Percentiles rank a stretch among this genome's conserved stretches.
These are phyloP conservation scores for Ceriops tagal DNA, from an alignment of 345 rosid genomes.

Conservation along the genomic window DNA sequence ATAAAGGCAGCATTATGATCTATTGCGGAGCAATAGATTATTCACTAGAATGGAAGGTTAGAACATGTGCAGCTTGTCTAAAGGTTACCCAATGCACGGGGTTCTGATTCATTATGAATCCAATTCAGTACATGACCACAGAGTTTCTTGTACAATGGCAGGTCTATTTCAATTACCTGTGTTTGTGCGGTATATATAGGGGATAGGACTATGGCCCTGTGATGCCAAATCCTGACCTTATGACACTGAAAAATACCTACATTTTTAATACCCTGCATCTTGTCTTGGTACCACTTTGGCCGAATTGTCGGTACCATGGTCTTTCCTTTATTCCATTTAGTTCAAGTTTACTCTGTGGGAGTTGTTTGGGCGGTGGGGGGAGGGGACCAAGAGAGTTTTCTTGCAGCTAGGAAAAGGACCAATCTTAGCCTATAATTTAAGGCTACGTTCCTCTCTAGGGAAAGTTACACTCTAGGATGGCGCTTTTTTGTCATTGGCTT, in stretches of 20 bases:
- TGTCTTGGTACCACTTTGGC: neutral
- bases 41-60: conserved; percentile 12
- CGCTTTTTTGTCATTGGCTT: neutral
- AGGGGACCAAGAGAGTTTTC: conserved; percentile 1
- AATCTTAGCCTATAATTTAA: neutral
- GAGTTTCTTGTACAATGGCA: neutral
- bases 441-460: neutral
- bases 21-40: neutral
- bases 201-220: neutral
- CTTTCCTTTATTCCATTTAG: conserved; percentile 1
- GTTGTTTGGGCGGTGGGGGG: neutral
- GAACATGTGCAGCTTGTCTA: neutral
- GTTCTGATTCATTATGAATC: neutral
- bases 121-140: neutral
- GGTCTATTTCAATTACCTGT: neutral
- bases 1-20: neutral
- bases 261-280: neutral
- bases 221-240: neutral
- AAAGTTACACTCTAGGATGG: neutral
- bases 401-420: conserved; percentile 1
- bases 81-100: neutral
- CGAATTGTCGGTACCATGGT: conserved; percentile 1
- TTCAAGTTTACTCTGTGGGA: neutral
- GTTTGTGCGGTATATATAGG: neutral
- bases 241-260: neutral